A percentile compares a stretch with the other conserved stretches of the same genome.
These are phyloP conservation scores for Persicaria maculosa DNA, from an alignment of 148 eudicot species.

Conservation along the genomic window DNA sequence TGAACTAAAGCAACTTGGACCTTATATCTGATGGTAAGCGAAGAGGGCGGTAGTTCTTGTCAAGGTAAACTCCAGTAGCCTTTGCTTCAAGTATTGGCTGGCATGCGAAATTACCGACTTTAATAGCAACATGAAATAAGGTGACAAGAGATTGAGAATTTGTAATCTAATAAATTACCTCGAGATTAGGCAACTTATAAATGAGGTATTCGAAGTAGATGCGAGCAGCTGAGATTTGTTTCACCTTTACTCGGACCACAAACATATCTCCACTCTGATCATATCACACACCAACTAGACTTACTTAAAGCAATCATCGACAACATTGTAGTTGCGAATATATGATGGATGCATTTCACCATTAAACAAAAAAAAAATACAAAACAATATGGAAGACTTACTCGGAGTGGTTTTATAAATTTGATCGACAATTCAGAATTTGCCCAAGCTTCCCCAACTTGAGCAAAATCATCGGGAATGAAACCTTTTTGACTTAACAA, in stretches of 20 bases:
- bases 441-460: constrained; percentile 72
- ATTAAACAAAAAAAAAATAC: no score
- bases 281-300: not conserved
- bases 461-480: constrained; percentile 67
- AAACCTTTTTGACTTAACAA: constrained; percentile 63
- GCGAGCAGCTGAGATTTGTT: constrained; percentile 67
- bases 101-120: constrained; percentile 1
- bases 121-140: not conserved
- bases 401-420: constrained; percentile 77
- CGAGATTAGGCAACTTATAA: constrained; percentile 61
- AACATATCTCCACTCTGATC: constrained; percentile 81
- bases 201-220: constrained; percentile 72
- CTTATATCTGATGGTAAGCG: constrained; percentile 66
- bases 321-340: not conserved
- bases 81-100: constrained; percentile 83
- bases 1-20: constrained; percentile 52
- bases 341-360: no score
- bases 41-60: constrained; percentile 76
- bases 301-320: not conserved
- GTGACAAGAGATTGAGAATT: not conserved
- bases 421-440: constrained; percentile 69
- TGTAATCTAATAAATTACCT: constrained; percentile 32
- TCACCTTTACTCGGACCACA: constrained; percentile 63
- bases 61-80: constrained; percentile 84
- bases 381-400: constrained; percentile 20